phyloP scores from a whole-genome alignment of 805 yeast genomes.

The Nadsonia fulvescens region DNA sequence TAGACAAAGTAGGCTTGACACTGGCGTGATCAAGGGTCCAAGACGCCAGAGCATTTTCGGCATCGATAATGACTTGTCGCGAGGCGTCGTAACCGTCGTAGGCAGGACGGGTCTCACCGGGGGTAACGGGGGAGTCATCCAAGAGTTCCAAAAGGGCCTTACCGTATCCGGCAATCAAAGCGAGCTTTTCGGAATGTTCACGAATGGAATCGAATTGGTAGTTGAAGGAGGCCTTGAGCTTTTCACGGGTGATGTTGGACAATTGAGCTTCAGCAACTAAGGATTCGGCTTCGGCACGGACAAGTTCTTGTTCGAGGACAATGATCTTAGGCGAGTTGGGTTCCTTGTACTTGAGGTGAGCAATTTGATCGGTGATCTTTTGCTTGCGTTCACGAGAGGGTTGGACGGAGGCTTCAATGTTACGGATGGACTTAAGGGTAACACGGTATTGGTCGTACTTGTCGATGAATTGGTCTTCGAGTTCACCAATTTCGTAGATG shows the following conservation, averaged over 20 bases:
- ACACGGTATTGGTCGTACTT: slow-evolving; percentile 96
- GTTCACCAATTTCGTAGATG: slow-evolving; percentile 90
- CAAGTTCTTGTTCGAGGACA: slow-evolving; percentile 93
- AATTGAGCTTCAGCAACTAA: slow-evolving; percentile 98
- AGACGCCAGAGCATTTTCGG: slow-evolving; percentile 84
- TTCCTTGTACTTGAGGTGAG: slow-evolving; percentile 94
- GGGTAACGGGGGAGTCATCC: slow-evolving; percentile 94
- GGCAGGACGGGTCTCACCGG: slow-evolving; percentile 97
- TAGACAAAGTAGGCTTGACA: slow-evolving; percentile 85
- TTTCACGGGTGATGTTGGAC: slow-evolving; percentile 94
- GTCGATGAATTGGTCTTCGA: slow-evolving; percentile 96
- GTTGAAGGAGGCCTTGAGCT: slow-evolving; percentile 90
- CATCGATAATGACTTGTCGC: slow-evolving; percentile 92
- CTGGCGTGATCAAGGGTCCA: slow-evolving; percentile 96
- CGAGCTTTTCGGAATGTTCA: slow-evolving; percentile 90
- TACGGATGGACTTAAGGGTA: slow-evolving; percentile 83
- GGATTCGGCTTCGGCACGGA: slow-evolving; percentile 97
- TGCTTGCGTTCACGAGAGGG: slow-evolving; percentile 97
- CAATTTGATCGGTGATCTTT: slow-evolving; percentile 93
- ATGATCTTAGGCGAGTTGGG: slow-evolving; percentile 93
- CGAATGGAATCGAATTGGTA: slow-evolving; percentile 92
- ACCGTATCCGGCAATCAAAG: slow-evolving; percentile 97
- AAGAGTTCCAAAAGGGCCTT: slow-evolving; percentile 88
- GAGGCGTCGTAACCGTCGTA: slow-evolving; percentile 97
- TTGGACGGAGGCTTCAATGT: slow-evolving; percentile 94